Evolutionary conservation across 768 basidiomycete genomes (phyloP), one percentile per base, ranked within the genome.

Genomic region (Tricholoma sp.): DNA sequence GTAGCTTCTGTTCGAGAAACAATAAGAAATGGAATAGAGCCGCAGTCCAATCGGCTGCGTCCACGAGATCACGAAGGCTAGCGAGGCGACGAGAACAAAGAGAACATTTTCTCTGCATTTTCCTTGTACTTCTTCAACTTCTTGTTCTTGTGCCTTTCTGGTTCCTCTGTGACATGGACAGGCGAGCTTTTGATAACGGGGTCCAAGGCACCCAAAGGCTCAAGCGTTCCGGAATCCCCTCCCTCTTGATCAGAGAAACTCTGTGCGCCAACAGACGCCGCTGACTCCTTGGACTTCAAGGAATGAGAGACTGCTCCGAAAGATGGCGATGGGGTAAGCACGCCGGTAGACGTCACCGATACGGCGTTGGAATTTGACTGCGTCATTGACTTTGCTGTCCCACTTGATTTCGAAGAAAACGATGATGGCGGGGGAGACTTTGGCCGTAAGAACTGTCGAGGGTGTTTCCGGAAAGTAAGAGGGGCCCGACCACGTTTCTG

Each of bases 91-190:
- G 86, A 86, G 70, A 93, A 92, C 60, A 93, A 74, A 32, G 89
- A 89, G 56, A 93, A 78, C 54, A 93, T 80, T 61, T 92, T 92
- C 76, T 91, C 90, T 2, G 91, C 89, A 59, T 86, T 88, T 66
- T 91, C 86, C 74, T 91, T 92, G 75, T 90, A 89, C 74, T 86
- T 91, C 78, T 86, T 89, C 70, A 90, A 69, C 71, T 88, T 91
- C 76, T 82, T 89, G 65, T 70, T 84, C 81, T 80, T 86, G 58
- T 75, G 74, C 66, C 82, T 85, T 64, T 85, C 80, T n/a, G 77
- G 74, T 56, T 80, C 74, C 51, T 79, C 77, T 4, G 56, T 57
- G 8, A 66, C 65, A 28, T 72, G 65, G 8, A 66, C 65, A 28
- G 72, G 65, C n/a, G 50, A 58, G 52, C 36, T 65, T 65, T 58